phyloP scores from a whole-genome alignment of 2,329 filamentous ascomycete genomes.

The Aspergillus versicolor region DNA sequence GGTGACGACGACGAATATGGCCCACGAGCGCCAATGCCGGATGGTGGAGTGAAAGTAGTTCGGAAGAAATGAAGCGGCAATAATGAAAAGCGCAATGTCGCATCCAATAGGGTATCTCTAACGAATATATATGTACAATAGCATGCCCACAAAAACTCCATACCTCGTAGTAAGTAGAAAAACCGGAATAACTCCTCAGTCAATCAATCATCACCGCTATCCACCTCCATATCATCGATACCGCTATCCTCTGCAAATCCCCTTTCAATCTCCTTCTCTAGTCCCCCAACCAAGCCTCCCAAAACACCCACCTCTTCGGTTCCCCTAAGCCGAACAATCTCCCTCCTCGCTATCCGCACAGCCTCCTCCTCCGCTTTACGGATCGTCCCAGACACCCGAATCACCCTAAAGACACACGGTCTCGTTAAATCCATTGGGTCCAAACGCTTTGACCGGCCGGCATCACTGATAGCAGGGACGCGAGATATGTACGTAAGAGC shows the following conservation, averaged over 20 bases:
- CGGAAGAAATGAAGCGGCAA: slow-evolving; percentile 52
- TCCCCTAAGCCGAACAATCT: slow-evolving; percentile 67
- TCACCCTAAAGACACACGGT: slow-evolving; percentile 77
- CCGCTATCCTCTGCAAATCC: slow-evolving; percentile 14
- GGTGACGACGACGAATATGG: slow-evolving; percentile 36
- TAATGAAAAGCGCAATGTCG: slow-evolving; percentile 31
- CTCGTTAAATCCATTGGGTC: slow-evolving; percentile 22
- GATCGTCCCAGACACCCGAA: slow-evolving; percentile 89
- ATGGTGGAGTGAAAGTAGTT: slow-evolving; percentile 70
- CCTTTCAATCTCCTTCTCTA: slow-evolving; percentile 27
- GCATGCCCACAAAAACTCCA: slow-evolving; percentile 14
- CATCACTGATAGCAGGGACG: slow-evolving; percentile 60
- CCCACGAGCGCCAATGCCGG: slow-evolving; percentile 43
- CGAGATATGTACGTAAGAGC: slow-evolving; percentile 76
- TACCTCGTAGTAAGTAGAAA: background rate
- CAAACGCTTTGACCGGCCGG: slow-evolving; percentile 16
- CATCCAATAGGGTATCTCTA: slow-evolving; percentile 26
- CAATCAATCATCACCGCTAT: slow-evolving; percentile 38
- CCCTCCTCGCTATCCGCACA: slow-evolving; percentile 70
- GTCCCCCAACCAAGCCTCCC: slow-evolving; percentile 37
- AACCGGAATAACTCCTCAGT: background rate
- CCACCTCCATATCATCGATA: slow-evolving; percentile 46
- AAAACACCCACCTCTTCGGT: slow-evolving; percentile 47
- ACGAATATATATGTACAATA: slow-evolving; percentile 17
- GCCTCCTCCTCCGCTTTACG: slow-evolving; percentile 89